Percentiles rank a stretch among this genome's conserved stretches.
Evolutionary conservation across 768 basidiomycete genomes (phyloP).

Genomic region (Boletus insuetus): DNA sequence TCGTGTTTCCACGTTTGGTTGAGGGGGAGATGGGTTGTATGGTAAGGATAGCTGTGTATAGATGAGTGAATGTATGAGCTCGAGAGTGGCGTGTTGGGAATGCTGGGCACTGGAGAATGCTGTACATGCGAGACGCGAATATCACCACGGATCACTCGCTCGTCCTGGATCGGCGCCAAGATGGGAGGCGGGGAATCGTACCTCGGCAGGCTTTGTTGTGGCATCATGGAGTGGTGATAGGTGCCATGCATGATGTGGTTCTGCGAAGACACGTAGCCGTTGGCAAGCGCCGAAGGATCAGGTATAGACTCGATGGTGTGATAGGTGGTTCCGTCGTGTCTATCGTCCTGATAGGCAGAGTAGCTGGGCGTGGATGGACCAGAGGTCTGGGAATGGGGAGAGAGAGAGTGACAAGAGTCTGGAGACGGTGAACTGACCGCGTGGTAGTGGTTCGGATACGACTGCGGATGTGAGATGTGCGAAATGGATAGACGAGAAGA

Average conservation of each 20-base stretch:
- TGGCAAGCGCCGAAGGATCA: constrained; percentile 29
- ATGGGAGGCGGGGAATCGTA: constrained; percentile 55
- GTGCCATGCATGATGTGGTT: constrained; percentile 26
- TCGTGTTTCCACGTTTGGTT: constrained; percentile 50
- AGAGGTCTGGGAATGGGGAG: constrained; percentile 32
- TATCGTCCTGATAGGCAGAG: constrained; percentile 45
- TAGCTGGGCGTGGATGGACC: constrained; percentile 38
- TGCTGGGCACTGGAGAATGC: constrained; percentile 31
- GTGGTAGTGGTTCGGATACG: constrained; percentile 38
- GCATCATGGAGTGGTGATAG: constrained; percentile 21
- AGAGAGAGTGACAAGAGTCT: constrained; percentile 49
- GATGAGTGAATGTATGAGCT: constrained; percentile 43
- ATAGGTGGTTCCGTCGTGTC: constrained; percentile 38
- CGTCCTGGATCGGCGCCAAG: constrained; percentile 54
- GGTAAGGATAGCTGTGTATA: constrained; percentile 40
- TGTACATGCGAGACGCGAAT: constrained; percentile 30
- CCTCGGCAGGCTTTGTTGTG: constrained; percentile 28
- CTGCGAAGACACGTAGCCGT: constrained; percentile 33
- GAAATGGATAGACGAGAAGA: constrained; percentile 60
- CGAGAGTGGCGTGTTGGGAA: constrained; percentile 30
- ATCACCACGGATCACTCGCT: constrained; percentile 32
- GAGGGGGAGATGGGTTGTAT: constrained; percentile 35
- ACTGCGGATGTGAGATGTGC: constrained; percentile 55
- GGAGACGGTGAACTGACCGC: constrained; percentile 46
- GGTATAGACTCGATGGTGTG: constrained; percentile 33